Evolutionary conservation across 2,329 filamentous ascomycete genomes (phyloP), one percentile per base, ranked within the genome.

Genomic region (Pseudopyricularia cyperi): DNA sequence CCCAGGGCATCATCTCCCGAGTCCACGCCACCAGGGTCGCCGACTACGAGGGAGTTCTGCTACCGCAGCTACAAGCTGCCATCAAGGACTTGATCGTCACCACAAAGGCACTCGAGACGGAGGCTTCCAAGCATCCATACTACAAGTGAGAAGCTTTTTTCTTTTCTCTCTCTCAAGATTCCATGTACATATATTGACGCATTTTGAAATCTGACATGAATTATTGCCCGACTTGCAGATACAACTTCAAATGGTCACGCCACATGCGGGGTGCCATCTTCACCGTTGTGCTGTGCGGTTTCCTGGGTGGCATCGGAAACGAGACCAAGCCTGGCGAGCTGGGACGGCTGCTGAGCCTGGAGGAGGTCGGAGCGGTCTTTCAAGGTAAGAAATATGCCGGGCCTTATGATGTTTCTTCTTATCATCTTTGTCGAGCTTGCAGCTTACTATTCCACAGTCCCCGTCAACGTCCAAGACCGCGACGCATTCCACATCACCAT

Each of bases 401-500:
- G n/a, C n/a, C n/a, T n/a, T n/a, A n/a, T n/a, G n/a, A 14, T 37
- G 14, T 17, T 37, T 17, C 6, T 17, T 17, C 12, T 6, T 37
- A 4, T 4, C 17, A 15, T 14, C 4, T 6, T 14, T 37, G 34
- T 17, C 34, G 34, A 37, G 15, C 24, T 30, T 26, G 4, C 24
- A n/a, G 22, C 52, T 28, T 19, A 46, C 46, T 15, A 17, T 4
- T 26, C 54, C 15, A 47, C 22, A 90, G 90, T 95, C 11, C 90
- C 89, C 12, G 85, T 93, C 56, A 96, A 96, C 65, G 77, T 95
- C 62, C 95, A 95, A 67, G 85, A 91, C 61, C 74, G 79, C 55
- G 91, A 97, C 65, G 80, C 82, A 50, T 98, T 98, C 76, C 93
- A 98, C 66, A 75, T 98, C 61, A 94, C 89, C 44, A 91, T 97